phyloP scores from a whole-genome alignment of 2,329 filamentous ascomycete genomes.

The Alternaria solani region DNA sequence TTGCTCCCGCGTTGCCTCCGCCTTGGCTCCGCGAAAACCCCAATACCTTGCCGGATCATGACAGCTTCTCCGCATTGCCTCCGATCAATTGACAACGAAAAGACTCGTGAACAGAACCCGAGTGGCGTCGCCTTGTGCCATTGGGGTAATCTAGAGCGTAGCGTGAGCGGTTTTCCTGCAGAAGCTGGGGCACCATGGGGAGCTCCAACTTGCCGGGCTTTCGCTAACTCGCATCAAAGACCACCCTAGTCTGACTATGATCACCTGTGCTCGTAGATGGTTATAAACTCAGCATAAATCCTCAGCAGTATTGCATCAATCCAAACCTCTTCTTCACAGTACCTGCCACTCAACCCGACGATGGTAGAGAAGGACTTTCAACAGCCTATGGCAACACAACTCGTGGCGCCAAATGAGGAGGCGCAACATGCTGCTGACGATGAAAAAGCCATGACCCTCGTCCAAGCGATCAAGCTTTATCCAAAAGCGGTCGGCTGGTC shows the following conservation, averaged over 20 bases:
- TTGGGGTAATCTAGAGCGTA: conserved; percentile 8
- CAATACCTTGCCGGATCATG: not conserved
- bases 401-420: conserved; percentile 33
- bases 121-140: not conserved
- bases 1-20: conserved; percentile 31
- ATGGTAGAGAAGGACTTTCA: conserved; percentile 34
- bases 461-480: conserved; percentile 79
- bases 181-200: conserved; percentile 21
- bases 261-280: conserved; percentile 21
- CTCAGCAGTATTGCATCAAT: not conserved
- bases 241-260: conserved; percentile 18
- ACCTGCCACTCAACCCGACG: conserved; percentile 7
- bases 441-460: conserved; percentile 62
- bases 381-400: conserved; percentile 19
- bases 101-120: not conserved
- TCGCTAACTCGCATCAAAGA: conserved; percentile 28
- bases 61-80: not conserved
- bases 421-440: conserved; percentile 53
- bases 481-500: conserved; percentile 87
- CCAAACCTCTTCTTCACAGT: not conserved
- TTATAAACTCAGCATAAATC: conserved; percentile 20
- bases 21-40: conserved; percentile 11
- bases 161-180: conserved; percentile 2
- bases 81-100: not conserved
- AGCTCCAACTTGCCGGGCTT: conserved; percentile 10